Conservation (phyloP, 352 stramenopile genomes). For the Phytophthora fragariae region DNA sequence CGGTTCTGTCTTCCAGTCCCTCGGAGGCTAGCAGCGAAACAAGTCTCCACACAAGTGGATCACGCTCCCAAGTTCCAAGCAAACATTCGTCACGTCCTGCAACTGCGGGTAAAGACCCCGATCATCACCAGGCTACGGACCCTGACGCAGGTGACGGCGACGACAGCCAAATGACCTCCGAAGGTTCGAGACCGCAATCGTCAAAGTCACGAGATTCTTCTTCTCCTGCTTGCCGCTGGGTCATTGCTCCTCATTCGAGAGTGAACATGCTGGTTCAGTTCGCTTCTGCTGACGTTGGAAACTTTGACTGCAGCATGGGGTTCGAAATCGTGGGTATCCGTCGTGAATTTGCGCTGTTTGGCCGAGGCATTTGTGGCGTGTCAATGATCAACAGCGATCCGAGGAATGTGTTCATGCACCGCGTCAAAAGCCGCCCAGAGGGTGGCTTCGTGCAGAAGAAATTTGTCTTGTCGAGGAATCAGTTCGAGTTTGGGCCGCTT, state of each 20-base stretch:
- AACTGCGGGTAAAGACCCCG: conserved; percentile 27
- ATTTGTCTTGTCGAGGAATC: conserved; percentile 89
- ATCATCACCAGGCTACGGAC: conserved; percentile 2
- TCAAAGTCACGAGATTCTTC: conserved; percentile 6
- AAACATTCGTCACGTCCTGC: conserved; percentile 29
- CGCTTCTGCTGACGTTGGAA: conserved; percentile 71
- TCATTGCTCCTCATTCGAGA: conserved; percentile 69
- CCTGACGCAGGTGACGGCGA: conserved; percentile 6
- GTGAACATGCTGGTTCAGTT: conserved; percentile 88
- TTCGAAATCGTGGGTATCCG: conserved; percentile 93
- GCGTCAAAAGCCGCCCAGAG: conserved; percentile 85
- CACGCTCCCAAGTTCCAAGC: conserved; percentile 14
- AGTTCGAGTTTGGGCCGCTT: conserved; percentile 95
- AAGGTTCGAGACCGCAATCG: conserved; percentile 8
- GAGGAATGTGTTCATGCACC: conserved; percentile 95
- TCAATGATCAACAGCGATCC: conserved; percentile 94
- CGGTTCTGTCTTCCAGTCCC: conserved; percentile 13
- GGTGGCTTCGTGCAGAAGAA: conserved; percentile 86
- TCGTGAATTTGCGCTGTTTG: conserved; percentile 88
- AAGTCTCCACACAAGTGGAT: conserved; percentile 19
- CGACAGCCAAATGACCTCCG: conserved; percentile 7
- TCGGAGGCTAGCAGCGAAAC: conserved; percentile 32
- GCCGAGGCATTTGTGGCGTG: conserved; percentile 80
- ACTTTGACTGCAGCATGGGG: conserved; percentile 83
- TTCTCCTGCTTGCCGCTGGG: conserved; percentile 57